These are phyloP conservation scores for Xanthoceras sorbifolium DNA, from an alignment of 345 rosid species.

Conservation along the genomic window DNA sequence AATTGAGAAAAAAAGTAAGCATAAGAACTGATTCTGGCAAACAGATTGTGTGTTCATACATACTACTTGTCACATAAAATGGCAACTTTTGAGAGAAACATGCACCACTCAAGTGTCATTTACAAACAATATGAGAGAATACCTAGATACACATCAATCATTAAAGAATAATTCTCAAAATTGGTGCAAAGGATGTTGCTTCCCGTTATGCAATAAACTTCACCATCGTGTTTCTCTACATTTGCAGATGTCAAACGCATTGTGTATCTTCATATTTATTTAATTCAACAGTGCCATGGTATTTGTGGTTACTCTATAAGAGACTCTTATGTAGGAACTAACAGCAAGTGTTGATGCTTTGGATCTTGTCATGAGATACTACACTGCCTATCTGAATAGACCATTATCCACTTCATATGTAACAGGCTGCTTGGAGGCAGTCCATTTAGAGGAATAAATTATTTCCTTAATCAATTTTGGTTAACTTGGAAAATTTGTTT, in stretches of 20 bases:
- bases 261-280: neutral
- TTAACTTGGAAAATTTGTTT: neutral
- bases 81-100: neutral
- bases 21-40: neutral
- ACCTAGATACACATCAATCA: neutral
- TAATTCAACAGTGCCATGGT: neutral
- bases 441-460: neutral
- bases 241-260: neutral
- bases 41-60: neutral
- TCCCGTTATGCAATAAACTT: neutral
- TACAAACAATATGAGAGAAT: neutral
- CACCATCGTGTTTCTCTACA: neutral
- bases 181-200: neutral
- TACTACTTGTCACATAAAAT: neutral
- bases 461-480: neutral
- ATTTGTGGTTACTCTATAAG: neutral
- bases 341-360: neutral
- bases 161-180: constrained; percentile 7
- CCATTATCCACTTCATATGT: neutral
- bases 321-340: neutral
- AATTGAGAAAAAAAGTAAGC: neutral
- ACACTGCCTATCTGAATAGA: neutral
- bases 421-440: neutral
- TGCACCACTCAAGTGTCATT: neutral
- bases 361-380: neutral